Base-by-base conservation (phyloP, 768 basidiomycete species). In the Serendipita sp. region DNA sequence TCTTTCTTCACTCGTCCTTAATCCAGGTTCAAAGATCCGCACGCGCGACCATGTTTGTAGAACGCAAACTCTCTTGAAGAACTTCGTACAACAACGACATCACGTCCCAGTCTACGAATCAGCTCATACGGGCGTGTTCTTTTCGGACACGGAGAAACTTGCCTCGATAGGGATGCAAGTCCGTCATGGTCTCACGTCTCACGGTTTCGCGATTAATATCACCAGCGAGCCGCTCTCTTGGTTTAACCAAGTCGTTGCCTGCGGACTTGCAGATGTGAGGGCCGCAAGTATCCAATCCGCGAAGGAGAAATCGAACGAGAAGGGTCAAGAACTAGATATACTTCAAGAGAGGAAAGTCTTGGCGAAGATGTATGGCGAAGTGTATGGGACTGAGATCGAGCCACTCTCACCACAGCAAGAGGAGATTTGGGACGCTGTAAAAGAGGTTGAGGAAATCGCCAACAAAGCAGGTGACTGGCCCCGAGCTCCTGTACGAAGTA, bases 81-180 rank as follows among this genome's bases (percentile, higher is more conserved):
- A 69, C 15, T 84, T 91, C 71, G 76, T 91, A 33, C 72, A 70
- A 44, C 78, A 81, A 63, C 75, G 75, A 29, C 85, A 90, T 74
- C 80, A 74, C n/a, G 77, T 90, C 68, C 60, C 70, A 34, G 75
- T 80, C 68, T 68, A 78, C 64, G 75, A 84, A 44, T 86, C 86
- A 64, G 87, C 87, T 55, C 85, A 94, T 70, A 95, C 93, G 2
- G 96, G 96, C 27, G 86, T 96, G 33, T 98, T 98, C 72, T 74
- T 92, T 62, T 81, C 88, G 69, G 75, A 78, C n/a, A 75, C 74
- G 34, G 87, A 87, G 52, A 99, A 98, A 74, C 79, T 99, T 69
- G 91, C 83, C 16, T 98, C 95, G 70, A 95, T 99, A 62, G 96
- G 96, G 48, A 91, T 99, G 62, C 93, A 97, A 73, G 85, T 98